phyloP scores from a whole-genome alignment of 2,329 filamentous ascomycete species.

The Scorias spongiosa region DNA sequence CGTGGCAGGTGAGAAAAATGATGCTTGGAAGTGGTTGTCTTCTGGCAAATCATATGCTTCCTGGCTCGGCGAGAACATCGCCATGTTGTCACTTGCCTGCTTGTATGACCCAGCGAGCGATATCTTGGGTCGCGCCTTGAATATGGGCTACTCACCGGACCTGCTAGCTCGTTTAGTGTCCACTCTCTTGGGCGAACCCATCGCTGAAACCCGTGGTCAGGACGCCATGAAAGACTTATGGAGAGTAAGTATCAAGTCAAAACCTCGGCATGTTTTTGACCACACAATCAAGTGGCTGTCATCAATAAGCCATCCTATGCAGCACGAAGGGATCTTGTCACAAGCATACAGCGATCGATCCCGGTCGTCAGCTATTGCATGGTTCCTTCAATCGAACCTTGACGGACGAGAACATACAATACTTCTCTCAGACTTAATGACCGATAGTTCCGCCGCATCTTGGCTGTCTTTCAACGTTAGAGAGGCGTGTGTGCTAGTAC shows the following conservation, averaged over 20 bases:
- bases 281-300: neutral
- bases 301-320: too few relatives aligned
- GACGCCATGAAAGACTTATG: neutral
- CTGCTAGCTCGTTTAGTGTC: constrained; percentile 4
- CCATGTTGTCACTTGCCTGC: constrained; percentile 11
- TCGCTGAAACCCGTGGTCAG: neutral
- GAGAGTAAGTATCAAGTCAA: neutral
- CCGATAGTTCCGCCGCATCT: neutral
- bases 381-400: neutral
- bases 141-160: constrained; percentile 47
- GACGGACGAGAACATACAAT: too few relatives aligned
- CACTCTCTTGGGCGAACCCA: constrained; percentile 1
- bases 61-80: constrained; percentile 58
- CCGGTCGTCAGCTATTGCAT: neutral
- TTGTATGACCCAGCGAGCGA: constrained; percentile 17
- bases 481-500: neutral
- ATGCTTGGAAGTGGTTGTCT: constrained; percentile 41
- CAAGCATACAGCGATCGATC: too few relatives aligned
- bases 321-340: too few relatives aligned
- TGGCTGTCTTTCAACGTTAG: neutral
- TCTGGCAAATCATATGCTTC: constrained; percentile 48
- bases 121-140: constrained; percentile 44
- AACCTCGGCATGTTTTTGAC: constrained; percentile 7
- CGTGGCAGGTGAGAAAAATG: constrained; percentile 8
- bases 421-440: too few relatives aligned